phyloP scores from a whole-genome alignment of 1,284 basidiomycete genomes.

The Moesziomyces antarcticus region DNA sequence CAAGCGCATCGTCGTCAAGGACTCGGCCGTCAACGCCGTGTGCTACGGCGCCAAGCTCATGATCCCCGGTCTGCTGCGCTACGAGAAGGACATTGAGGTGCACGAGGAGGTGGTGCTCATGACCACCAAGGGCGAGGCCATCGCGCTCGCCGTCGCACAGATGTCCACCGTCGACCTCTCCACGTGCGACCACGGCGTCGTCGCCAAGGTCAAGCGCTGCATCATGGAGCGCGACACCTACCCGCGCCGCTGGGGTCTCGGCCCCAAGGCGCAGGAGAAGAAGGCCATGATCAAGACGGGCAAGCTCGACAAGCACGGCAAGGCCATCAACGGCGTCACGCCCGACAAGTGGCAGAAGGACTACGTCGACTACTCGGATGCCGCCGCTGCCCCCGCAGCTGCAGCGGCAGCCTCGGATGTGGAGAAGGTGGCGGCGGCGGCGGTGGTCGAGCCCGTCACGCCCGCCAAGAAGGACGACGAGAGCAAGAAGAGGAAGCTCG shows the following conservation, averaged over 20 bases:
- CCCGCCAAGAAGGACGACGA: constrained; percentile 51
- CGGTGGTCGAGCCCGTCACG: constrained; percentile 36
- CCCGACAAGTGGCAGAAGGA: constrained; percentile 90
- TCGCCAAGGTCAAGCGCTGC: constrained; percentile 98
- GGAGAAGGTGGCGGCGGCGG: constrained; percentile 32
- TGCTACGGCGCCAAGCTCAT: constrained; percentile 99
- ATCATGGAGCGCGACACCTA: constrained; percentile 99
- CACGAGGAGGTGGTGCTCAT: constrained; percentile 98
- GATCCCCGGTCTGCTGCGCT: constrained; percentile 97
- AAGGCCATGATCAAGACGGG: constrained; percentile 85
- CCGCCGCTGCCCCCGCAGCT: constrained; percentile 65
- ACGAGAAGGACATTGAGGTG: constrained; percentile 93
- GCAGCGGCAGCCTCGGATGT: constrained; percentile 34
- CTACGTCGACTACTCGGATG: constrained; percentile 87
- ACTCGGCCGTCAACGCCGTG: constrained; percentile 98
- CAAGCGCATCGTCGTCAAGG: constrained; percentile 99
- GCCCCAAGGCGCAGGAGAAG: constrained; percentile 95
- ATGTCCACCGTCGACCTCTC: constrained; percentile 99
- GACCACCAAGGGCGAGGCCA: constrained; percentile 99
- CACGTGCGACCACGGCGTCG: constrained; percentile 98
- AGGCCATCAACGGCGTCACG: constrained; percentile 89
- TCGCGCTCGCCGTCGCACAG: constrained; percentile 81
- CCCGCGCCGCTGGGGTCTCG: constrained; percentile 96
- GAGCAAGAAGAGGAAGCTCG: constrained; percentile 70
- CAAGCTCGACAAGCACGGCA: constrained; percentile 94